Evolutionary conservation across 2,329 filamentous ascomycete species (phyloP), one percentile per base, ranked within the genome.

Genomic region (Didymella sp.): DNA sequence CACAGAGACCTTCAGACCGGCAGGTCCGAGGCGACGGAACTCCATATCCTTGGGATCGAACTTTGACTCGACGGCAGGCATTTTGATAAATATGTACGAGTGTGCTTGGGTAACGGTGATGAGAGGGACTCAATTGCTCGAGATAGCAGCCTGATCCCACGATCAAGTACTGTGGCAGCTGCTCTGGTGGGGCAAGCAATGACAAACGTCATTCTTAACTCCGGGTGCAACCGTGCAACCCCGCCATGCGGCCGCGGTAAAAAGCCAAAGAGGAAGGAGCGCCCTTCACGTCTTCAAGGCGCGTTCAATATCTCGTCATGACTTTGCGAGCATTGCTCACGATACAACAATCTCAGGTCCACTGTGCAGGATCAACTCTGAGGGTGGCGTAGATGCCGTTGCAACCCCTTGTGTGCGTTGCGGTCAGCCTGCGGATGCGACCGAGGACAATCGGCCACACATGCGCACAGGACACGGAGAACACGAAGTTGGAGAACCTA

Each of bases 1-100:
- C 56, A 81, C 75, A n/a, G 78, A 81, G 24, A 82, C 80, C 71
- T 82, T 82, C 30, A 82, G 73, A 52, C 80, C 80, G 40, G 76
- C 76, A 6, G 65, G 62, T 44, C 66, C 64, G 15, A 64, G 56
- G 30, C 58, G 60, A 13, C 47, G 56, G 67, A 76, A 76, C 53
- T 73, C 56, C 73, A 76, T 82, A 69, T 82, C 78, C 73, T 82
- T 80, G 56, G 80, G 79, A 56, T 82, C 77, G 65, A 78, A 82
- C 64, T 77, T 80, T 61, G 77, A 77, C 66, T 80, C 77, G 56
- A 81, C 75, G 41, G 71, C 69, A 59, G 70, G 61, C 72, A 74
- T 74, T 28, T 51, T 68, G 66, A 50, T 30, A 8, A 21, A 17
- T 53, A 11, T 54, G n/a, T 25, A 25, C 6, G 35, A 25, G 1